Conservation (phyloP, 176 grass and related monocot genomes). For the Metroxylon sagu region DNA sequence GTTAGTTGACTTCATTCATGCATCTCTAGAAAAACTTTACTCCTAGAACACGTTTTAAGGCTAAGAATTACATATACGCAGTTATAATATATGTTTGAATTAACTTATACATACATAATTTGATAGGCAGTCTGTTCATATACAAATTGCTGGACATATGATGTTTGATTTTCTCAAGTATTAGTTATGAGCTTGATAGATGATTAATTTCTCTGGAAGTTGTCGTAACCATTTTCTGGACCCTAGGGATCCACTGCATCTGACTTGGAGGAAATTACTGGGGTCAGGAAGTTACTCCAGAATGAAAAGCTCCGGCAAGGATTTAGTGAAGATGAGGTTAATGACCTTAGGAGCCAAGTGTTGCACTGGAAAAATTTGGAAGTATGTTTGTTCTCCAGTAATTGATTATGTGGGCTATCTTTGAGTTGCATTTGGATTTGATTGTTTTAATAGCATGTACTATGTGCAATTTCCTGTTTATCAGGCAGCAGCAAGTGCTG, state of each 20-base stretch:
- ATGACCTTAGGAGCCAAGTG: slow-evolving; percentile 78
- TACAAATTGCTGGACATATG: too few relatives aligned
- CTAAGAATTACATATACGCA: too few relatives aligned
- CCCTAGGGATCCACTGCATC: slow-evolving; percentile 44
- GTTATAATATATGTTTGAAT: too few relatives aligned
- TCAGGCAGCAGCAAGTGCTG: slow-evolving; percentile 70
- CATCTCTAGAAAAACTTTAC: too few relatives aligned
- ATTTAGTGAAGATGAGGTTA: slow-evolving; percentile 61
- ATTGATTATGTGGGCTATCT: slow-evolving; percentile 9
- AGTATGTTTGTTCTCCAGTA: slow-evolving; percentile 32
- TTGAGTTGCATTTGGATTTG: slow-evolving; percentile 1
- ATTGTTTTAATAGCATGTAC: slow-evolving; percentile 8
- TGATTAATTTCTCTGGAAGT: too few relatives aligned
- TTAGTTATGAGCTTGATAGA: too few relatives aligned
- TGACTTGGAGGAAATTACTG: slow-evolving; percentile 38
- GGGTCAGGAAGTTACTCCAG: slow-evolving; percentile 53
- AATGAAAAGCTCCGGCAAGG: slow-evolving; percentile 75
- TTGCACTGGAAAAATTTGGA: slow-evolving; percentile 95
- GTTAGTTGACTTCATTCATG: too few relatives aligned
- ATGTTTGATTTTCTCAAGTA: neutral
- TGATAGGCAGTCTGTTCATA: too few relatives aligned
- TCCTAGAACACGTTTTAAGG: too few relatives aligned
- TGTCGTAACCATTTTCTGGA: neutral
- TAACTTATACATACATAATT: too few relatives aligned
- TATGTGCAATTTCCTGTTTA: slow-evolving; percentile 18